These are phyloP conservation scores for Epichloe bromicola DNA, from an alignment of 2,329 filamentous ascomycete genomes.

Conservation along the genomic window DNA sequence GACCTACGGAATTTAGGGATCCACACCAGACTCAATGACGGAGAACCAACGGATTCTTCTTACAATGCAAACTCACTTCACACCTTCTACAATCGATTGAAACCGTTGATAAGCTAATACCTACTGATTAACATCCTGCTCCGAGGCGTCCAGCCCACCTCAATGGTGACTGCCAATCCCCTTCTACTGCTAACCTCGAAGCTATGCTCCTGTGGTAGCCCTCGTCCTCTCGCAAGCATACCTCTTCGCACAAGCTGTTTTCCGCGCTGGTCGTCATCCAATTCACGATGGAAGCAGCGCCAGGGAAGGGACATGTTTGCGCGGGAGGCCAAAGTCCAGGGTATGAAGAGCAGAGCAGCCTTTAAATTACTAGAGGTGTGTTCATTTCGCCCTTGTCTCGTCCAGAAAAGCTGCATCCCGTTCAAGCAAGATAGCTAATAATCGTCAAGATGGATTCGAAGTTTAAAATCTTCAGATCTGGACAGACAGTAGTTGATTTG, in stretches of 20 bases:
- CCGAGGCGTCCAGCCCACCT: background rate
- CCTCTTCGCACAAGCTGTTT: background rate
- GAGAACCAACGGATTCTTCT: no score
- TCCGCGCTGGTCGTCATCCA: slow-evolving; percentile 35
- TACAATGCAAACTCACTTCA: background rate
- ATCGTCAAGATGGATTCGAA: slow-evolving; percentile 60
- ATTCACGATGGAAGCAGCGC: slow-evolving; percentile 69
- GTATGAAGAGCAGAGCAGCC: slow-evolving; percentile 78
- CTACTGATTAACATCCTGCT: background rate
- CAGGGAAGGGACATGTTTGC: slow-evolving; percentile 63
- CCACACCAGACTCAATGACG: no score
- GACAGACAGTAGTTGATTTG: slow-evolving; percentile 82
- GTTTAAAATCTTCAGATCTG: slow-evolving; percentile 63
- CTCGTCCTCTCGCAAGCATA: background rate
- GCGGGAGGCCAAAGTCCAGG: slow-evolving; percentile 62
- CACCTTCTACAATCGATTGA: background rate
- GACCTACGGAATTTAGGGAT: no score
- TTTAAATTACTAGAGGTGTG: slow-evolving; percentile 83
- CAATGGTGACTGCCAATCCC: background rate
- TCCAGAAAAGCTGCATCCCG: background rate
- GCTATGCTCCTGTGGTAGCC: background rate
- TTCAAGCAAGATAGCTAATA: background rate
- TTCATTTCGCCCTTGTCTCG: no score
- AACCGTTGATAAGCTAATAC: background rate
- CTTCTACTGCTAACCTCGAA: background rate